A percentile compares a stretch with the other conserved stretches of the same genome.
Evolutionary conservation across 78 protist genomes (phyloP).

Genomic region (Dictyostelium capitatum): DNA sequence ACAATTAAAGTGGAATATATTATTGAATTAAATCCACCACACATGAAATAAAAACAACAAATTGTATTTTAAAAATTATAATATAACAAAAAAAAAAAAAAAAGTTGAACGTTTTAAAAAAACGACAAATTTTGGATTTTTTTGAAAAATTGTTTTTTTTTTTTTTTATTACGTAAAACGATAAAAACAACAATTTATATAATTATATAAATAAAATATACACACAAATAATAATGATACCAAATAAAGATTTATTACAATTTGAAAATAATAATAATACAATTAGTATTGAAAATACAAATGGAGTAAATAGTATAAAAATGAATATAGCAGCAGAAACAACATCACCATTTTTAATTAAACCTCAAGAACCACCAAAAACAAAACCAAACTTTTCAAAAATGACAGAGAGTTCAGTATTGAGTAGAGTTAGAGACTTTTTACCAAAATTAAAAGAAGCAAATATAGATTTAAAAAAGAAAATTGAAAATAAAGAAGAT

Average conservation of each 20-base stretch:
- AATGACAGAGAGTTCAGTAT: conserved; percentile 5
- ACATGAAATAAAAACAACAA: too few species aligned
- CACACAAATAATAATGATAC: conserved; percentile 2
- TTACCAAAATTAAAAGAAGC: conserved; percentile 76
- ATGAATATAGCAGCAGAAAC: not conserved
- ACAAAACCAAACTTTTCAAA: not conserved
- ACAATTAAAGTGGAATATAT: too few species aligned
- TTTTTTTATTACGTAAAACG: too few species aligned
- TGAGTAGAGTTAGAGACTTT: conserved; percentile 51
- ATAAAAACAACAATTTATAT: too few species aligned
- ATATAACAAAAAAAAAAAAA: too few species aligned
- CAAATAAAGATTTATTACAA: conserved; percentile 52
- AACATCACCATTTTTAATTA: conserved; percentile 15
- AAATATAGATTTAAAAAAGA: conserved; percentile 28
- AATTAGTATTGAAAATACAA: not conserved
- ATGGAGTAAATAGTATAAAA: not conserved
- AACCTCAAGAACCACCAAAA: not conserved
- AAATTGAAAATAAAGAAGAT: conserved; percentile 61
- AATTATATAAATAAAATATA: not conserved
- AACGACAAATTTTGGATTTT: too few species aligned
- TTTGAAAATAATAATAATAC: conserved; percentile 1
- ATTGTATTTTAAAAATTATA: too few species aligned
- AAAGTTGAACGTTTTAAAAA: too few species aligned
- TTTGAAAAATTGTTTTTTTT: too few species aligned
- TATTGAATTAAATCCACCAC: too few species aligned